Conservation (phyloP, 257 asterid species). For the Nicotiana attenuata region DNA sequence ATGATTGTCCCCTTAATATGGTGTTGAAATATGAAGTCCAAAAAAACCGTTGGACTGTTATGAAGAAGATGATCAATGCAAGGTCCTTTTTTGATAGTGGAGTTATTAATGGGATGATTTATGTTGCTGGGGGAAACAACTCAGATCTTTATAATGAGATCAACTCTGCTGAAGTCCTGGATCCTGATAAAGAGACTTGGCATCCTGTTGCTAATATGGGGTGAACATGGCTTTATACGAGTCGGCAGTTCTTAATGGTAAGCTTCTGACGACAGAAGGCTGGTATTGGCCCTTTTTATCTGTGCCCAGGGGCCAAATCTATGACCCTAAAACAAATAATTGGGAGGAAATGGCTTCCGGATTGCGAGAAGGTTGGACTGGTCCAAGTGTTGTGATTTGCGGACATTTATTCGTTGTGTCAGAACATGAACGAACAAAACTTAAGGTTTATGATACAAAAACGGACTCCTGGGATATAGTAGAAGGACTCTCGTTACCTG, state of each 20-base stretch:
- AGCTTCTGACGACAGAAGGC: conserved; percentile 83
- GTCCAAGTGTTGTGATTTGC: conserved; percentile 63
- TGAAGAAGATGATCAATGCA: conserved; percentile 72
- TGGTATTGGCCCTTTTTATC: conserved; percentile 97
- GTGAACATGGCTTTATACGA: conserved; percentile 71
- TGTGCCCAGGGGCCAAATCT: conserved; percentile 56
- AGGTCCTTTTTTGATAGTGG: conserved; percentile 80
- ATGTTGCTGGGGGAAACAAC: conserved; percentile 87
- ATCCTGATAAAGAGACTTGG: conserved; percentile 68
- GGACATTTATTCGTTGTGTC: conserved; percentile 67
- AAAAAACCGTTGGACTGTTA: conserved; percentile 68
- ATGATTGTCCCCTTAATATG: conserved; percentile 69
- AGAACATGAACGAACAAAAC: conserved; percentile 68
- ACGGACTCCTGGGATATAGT: conserved; percentile 71
- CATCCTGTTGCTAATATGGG: conserved; percentile 54
- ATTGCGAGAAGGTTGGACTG: conserved; percentile 90
- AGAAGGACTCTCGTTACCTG: conserved; percentile 70
- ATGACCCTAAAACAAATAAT: conserved; percentile 57
- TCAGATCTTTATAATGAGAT: conserved; percentile 58
- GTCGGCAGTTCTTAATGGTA: conserved; percentile 78
- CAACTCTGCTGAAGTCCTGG: conserved; percentile 64
- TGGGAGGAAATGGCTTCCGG: conserved; percentile 87
- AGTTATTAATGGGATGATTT: conserved; percentile 65
- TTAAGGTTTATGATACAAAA: conserved; percentile 55
- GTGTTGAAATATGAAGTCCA: conserved; percentile 59